A percentile compares a stretch with the other conserved stretches of the same genome.
phyloP scores from a whole-genome alignment of 2,329 filamentous ascomycete genomes.

The Talaromyces sp. region DNA sequence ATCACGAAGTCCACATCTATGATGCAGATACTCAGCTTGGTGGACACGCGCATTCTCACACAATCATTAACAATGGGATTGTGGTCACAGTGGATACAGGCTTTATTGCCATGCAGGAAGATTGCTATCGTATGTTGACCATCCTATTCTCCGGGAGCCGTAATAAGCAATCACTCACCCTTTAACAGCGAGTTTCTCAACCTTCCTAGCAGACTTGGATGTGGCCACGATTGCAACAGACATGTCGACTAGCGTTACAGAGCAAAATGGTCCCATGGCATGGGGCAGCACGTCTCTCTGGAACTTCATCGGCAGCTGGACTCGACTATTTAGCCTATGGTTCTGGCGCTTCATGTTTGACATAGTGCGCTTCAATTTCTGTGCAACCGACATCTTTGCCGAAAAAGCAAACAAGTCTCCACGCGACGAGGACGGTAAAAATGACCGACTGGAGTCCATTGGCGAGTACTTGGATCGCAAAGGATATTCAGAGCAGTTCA shows the following conservation, averaged over 20 bases:
- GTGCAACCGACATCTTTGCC: not conserved
- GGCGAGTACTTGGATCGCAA: slow-evolving; percentile 9
- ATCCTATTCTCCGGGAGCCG: not conserved
- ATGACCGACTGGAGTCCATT: slow-evolving; percentile 3
- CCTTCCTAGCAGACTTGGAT: not conserved
- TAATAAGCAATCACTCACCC: not conserved
- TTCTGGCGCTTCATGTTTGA: slow-evolving; percentile 16
- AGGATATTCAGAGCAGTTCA: slow-evolving; percentile 11
- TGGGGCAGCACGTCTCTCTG: slow-evolving; percentile 8
- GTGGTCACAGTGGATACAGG: slow-evolving; percentile 1
- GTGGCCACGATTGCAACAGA: slow-evolving; percentile 2
- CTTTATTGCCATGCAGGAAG: slow-evolving; percentile 4
- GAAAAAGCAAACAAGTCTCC: not conserved
- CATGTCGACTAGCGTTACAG: slow-evolving; percentile 10
- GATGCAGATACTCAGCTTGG: slow-evolving; percentile 7
- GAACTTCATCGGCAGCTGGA: not conserved
- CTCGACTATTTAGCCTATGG: slow-evolving; percentile 2
- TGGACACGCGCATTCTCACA: slow-evolving; percentile 4
- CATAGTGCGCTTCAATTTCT: slow-evolving; percentile 10
- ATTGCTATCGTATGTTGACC: slow-evolving; percentile 3
- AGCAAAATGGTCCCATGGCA: not conserved
- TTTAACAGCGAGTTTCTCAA: not conserved
- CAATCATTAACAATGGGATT: not conserved
- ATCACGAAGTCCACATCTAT: slow-evolving; percentile 3
- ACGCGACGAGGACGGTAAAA: not conserved